Percentiles rank a stretch among this genome's conserved stretches.
Conservation (phyloP, 2,329 filamentous ascomycete genomes). For the Ascochyta lentis region DNA sequence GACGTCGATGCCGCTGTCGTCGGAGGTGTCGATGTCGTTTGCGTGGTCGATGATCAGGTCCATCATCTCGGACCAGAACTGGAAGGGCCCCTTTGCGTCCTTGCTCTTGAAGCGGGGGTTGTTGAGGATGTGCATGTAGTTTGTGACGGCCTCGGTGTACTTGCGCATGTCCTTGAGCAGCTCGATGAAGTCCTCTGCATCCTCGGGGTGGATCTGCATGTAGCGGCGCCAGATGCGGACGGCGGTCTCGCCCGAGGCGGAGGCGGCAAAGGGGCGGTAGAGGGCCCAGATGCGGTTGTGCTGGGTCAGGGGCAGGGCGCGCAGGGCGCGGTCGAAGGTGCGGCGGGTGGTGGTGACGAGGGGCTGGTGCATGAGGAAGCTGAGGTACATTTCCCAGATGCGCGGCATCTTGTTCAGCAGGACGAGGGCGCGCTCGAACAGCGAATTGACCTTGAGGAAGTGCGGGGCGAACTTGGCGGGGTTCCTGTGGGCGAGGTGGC, state of each 20-base stretch:
- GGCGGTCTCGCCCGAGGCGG: slow-evolving; percentile 86
- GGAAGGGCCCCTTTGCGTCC: slow-evolving; percentile 91
- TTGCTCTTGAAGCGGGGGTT: slow-evolving; percentile 91
- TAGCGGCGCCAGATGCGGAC: slow-evolving; percentile 95
- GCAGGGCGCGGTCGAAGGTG: slow-evolving; percentile 89
- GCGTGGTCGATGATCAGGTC: slow-evolving; percentile 92
- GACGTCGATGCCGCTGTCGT: slow-evolving; percentile 84
- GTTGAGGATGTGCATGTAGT: slow-evolving; percentile 91
- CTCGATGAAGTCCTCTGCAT: slow-evolving; percentile 94
- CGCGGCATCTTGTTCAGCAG: slow-evolving; percentile 98
- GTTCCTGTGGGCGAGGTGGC: slow-evolving; percentile 83
- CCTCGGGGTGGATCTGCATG: slow-evolving; percentile 95
- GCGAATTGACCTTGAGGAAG: slow-evolving; percentile 90
- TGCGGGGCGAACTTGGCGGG: slow-evolving; percentile 79
- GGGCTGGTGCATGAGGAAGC: slow-evolving; percentile 90
- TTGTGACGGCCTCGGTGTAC: slow-evolving; percentile 89
- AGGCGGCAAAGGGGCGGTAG: slow-evolving; percentile 89
- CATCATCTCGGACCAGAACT: slow-evolving; percentile 97
- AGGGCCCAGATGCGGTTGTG: slow-evolving; percentile 95
- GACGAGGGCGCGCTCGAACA: slow-evolving; percentile 91
- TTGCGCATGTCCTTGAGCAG: slow-evolving; percentile 79
- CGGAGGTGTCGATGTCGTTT: slow-evolving; percentile 79
- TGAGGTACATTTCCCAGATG: slow-evolving; percentile 98
- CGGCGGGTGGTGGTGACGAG: slow-evolving; percentile 83
- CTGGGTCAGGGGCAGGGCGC: slow-evolving; percentile 90